Evolutionary conservation across 2,329 filamentous ascomycete species (phyloP), one percentile per base, ranked within the genome.

Genomic region (Pestalotiopsis sp.): DNA sequence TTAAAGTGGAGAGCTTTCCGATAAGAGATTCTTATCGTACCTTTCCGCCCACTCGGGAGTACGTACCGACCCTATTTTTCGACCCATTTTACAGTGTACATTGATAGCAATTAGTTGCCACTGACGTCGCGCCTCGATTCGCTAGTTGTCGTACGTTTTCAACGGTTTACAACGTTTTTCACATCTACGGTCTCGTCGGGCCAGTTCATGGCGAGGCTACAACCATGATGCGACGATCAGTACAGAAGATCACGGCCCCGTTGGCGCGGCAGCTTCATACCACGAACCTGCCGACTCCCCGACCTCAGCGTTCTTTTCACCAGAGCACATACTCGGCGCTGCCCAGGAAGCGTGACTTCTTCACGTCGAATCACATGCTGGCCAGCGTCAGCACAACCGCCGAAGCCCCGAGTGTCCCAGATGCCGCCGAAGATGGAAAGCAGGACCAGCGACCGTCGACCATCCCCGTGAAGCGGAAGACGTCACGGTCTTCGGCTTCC

Each of bases 291-390:
- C 67, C 70, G 81, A 83, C 66, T 61, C 72, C 70, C 14, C 73
- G 72, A 65, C 75, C 77, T 20, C 71, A 77, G 27, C 79, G 80
- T 69, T 77, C 73, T 68, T 85, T 89, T 71, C 86, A 87, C 78
- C 78, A 84, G 70, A 85, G 83, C 56, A 77, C 82, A 2, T 68
- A 82, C 1, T 75, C 79, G 9, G 75, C 77, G 63, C 73, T 83
- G n/a, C 86, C 88, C 12, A 85, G 86, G 68, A 88, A 86, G 72
- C 87, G 87, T 70, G 83, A 80, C 75, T 92, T 92, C 79, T 92
- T 91, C 79, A 91, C 90, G 13, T 91, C 90, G 27, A 91, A 89
- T 73, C 83, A 87, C 2, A 83, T 85, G 69, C 79, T 90, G 11
- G 84, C 83, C 17, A 80, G 83, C 59, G 76, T 82, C 77, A 75